Conservation (phyloP, 352 stramenopile genomes). For the Pythium pyrilobum region DNA sequence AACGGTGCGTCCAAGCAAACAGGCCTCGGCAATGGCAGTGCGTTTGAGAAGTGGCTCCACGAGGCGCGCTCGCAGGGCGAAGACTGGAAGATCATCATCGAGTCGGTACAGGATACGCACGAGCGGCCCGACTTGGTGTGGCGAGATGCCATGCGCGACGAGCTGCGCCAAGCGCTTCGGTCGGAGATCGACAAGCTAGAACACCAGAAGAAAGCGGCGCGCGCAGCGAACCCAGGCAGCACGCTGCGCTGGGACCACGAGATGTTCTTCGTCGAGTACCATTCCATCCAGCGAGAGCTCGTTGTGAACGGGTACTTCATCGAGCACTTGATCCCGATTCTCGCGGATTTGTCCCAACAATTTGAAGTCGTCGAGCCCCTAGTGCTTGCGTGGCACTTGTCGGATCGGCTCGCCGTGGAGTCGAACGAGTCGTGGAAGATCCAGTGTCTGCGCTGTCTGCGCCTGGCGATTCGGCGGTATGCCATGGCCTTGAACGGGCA, state of each 20-base stretch:
- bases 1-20: background rate
- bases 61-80: constrained; percentile 68
- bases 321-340: constrained; percentile 59
- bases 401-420: constrained; percentile 62
- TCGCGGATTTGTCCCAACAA: constrained; percentile 52
- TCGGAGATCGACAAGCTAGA: constrained; percentile 54
- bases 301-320: constrained; percentile 82
- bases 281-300: constrained; percentile 66
- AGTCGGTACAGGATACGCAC: constrained; percentile 46
- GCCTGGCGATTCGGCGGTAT: constrained; percentile 66
- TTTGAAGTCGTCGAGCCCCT: constrained; percentile 73
- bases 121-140: constrained; percentile 72
- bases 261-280: constrained; percentile 75
- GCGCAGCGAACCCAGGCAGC: constrained; percentile 9
- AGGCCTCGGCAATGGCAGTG: constrained; percentile 9
- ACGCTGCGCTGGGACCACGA: constrained; percentile 66
- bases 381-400: constrained; percentile 77
- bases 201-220: constrained; percentile 16
- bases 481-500: constrained; percentile 78
- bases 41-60: constrained; percentile 57
- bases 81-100: constrained; percentile 67
- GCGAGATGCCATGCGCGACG: constrained; percentile 53
- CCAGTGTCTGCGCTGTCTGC: constrained; percentile 59
- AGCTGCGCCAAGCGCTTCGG: constrained; percentile 49
- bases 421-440: constrained; percentile 51